Conservation (phyloP, 176 grass and related monocot genomes). For the Poa pratensis region DNA sequence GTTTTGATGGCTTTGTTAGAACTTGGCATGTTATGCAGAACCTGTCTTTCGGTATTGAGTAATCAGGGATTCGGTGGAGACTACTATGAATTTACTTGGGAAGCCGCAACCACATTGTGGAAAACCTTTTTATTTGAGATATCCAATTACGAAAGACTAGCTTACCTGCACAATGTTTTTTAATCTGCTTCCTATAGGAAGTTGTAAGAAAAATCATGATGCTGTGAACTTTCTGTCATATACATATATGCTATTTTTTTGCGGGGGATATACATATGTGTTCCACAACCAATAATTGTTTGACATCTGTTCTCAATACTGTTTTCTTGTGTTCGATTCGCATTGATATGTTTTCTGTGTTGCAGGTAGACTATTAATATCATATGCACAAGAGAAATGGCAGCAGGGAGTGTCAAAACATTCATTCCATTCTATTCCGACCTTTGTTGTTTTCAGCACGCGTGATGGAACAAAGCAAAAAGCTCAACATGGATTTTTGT, state of each 20-base stretch:
- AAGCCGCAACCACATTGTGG: constrained; percentile 14
- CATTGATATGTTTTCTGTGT: constrained; percentile 8
- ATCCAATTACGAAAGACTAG: constrained; percentile 7
- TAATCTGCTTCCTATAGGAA: not conserved
- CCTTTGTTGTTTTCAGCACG: constrained; percentile 53
- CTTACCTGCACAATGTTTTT: not conserved
- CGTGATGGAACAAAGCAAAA: not conserved
- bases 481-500: constrained; percentile 32
- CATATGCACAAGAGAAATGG: constrained; percentile 48
- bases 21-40: constrained; percentile 16
- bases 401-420: constrained; percentile 34
- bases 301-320: not conserved
- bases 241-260: not conserved
- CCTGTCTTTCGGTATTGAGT: not conserved
- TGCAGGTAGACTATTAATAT: constrained; percentile 50
- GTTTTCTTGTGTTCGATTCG: not conserved
- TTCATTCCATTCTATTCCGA: constrained; percentile 62
- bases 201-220: not conserved
- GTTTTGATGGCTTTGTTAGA: not conserved
- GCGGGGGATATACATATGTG: not conserved
- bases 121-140: constrained; percentile 19
- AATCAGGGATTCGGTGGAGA: not conserved
- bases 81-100: constrained; percentile 3
- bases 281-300: not conserved
- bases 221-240: not conserved